Evolutionary conservation across 2,329 filamentous ascomycete genomes (phyloP).

Genomic region (Didymosphaeria variabile): DNA sequence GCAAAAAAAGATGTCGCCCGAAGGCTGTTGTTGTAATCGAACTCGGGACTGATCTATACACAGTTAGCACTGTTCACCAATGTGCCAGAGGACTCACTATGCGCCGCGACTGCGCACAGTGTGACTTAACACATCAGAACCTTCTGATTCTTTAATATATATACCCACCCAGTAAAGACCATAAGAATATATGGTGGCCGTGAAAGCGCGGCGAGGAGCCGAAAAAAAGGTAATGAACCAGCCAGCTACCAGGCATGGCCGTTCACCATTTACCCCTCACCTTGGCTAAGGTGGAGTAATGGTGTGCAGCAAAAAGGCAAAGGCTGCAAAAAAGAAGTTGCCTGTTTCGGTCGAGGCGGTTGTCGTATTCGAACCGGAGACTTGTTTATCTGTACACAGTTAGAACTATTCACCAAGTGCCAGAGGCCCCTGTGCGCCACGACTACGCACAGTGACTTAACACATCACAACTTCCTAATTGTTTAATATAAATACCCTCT

Average conservation of each 20-base stretch:
- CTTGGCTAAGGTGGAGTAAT: background rate
- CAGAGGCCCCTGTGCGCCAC: background rate
- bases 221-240: background rate
- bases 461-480: background rate
- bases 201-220: background rate
- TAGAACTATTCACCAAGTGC: background rate
- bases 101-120: no score
- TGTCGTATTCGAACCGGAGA: background rate
- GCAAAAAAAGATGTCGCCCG: background rate
- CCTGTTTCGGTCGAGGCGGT: background rate
- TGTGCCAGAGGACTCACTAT: no score
- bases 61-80: background rate
- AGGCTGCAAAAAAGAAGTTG: background rate
- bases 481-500: background rate
- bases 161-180: background rate
- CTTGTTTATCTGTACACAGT: background rate
- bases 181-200: background rate
- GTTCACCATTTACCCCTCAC: background rate
- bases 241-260: background rate
- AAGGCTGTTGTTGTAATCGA: background rate
- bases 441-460: background rate
- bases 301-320: background rate
- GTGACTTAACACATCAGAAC: background rate
- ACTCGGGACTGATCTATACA: background rate
- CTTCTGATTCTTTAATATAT: background rate